Evolutionary conservation across 352 stramenopile species (phyloP), one percentile per base, ranked within the genome.

Genomic region (Pythium phragmitis): DNA sequence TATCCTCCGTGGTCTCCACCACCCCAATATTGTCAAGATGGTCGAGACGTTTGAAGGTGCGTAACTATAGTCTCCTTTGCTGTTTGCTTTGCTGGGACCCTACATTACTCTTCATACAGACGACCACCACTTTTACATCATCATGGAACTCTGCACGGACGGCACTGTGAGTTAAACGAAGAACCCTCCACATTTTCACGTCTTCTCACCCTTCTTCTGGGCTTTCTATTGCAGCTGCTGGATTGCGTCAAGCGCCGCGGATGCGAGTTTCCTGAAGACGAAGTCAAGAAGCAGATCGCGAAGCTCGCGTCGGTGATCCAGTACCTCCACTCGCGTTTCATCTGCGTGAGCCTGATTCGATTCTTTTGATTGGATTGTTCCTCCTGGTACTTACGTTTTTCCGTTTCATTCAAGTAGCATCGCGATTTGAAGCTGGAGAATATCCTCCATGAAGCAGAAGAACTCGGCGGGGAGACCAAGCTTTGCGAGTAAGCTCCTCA

Each of bases 341-440:
- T 94, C 65, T 94, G 85, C 26, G 82, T 89, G 72, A 17, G 82
- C 75, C 23, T 45, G 9, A 2, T 4, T 52, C 49, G 7, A 39
- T 9, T 13, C 34, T 39, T 36, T 36, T 26, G 43, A 3, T 19
- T 41, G 33, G 9, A 19, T 47, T 23, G 7, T 21, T 21, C 41
- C 41, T 23, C n/a, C 14, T 46, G 39, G 39, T 14, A 6, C 8
- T 17, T 19, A 46, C 39, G 4, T 57, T 46, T 60, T 56, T 28
- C 4, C 12, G 47, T 42, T 17, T 46, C 8, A 46, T 46, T 46
- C 3, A 14, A 7, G 19, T 50, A 91, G 82, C 85, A 94, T 50
- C 85, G 85, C 1, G 85, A 94, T 53, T 39, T 94, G 17, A 94
- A 94, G 55, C 71, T 94, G 0, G 85, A 94, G 42, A 94, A 94